Evolutionary conservation across 495 filamentous ascomycete species (phyloP), one percentile per base, ranked within the genome.

Genomic region (Neurospora sp.): DNA sequence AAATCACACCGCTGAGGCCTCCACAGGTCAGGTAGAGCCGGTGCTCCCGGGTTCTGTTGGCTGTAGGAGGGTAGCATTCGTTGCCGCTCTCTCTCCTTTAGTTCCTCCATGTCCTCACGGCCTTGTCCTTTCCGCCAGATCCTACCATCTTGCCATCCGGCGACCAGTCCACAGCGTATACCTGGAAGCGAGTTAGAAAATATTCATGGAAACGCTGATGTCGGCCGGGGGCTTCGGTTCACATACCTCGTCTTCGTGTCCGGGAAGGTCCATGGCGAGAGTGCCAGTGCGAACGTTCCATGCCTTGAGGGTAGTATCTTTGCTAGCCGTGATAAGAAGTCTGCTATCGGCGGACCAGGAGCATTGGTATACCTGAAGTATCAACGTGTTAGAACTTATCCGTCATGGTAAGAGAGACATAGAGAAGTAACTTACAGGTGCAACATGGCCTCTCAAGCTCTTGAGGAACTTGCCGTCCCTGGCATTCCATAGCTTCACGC

Each of bases 221-320:
- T 61, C 27, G 27, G n/a, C n/a, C n/a, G n/a, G n/a, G 53, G 27
- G 4, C 2, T 14, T 40, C 16, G n/a, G 42, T 69, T 69, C 38
- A 97, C 93, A 97, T 11, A 98, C 96, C 82, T 98, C 94, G 76
- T 97, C 96, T 78, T 93, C 87, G 81, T 99, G 96, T 5, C 96
- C 96, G 0, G 94, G 94, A 37, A 99, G 86, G 86, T 99, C 94
- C 69, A 81, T 91, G 73, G 88, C 87, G 71, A 98, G 81, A 78
- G 95, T 97, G 14, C 92, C 93, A 1, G 89, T 94, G 68, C 91
- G 86, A 69, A 96, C 90, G 79, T 96, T 93, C 94, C 95, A 98
- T 5, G 95, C 90, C 80, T 99, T 99, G 39, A 98, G 81, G 1
- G 96, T 99, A 8, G 93, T 96, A 77, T 99, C 96, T 82, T 96